phyloP scores from a whole-genome alignment of 1,139 yeast species.

The Wickerhamomyces sp. region DNA sequence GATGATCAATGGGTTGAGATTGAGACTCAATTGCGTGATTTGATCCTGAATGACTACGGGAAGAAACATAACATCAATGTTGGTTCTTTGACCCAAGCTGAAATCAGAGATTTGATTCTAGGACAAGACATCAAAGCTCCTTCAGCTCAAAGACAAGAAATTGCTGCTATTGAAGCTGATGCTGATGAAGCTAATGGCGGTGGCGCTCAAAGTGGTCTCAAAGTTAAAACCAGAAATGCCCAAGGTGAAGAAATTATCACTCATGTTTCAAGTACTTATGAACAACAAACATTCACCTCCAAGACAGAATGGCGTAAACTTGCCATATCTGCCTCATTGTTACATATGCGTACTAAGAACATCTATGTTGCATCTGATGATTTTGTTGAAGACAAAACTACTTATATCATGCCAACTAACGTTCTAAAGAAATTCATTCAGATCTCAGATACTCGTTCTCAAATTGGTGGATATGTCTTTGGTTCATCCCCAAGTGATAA shows the following conservation, averaged over 20 bases:
- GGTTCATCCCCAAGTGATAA: constrained; percentile 75
- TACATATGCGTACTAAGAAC: constrained; percentile 72
- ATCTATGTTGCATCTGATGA: constrained; percentile 66
- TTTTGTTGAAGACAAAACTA: constrained; percentile 48
- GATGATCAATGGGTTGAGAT: constrained; percentile 92
- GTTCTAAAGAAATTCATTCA: constrained; percentile 72
- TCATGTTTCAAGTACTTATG: constrained; percentile 87
- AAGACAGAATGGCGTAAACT: constrained; percentile 89
- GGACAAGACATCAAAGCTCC: constrained; percentile 95
- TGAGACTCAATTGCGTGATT: constrained; percentile 81
- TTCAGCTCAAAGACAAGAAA: constrained; percentile 72
- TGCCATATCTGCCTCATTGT: constrained; percentile 72
- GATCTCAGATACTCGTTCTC: constrained; percentile 76
- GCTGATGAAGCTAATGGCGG: constrained; percentile 28
- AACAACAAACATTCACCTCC: constrained; percentile 77
- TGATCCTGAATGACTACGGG: constrained; percentile 82
- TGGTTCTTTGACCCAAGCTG: constrained; percentile 85
- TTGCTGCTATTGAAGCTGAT: constrained; percentile 70
- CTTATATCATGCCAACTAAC: constrained; percentile 80
- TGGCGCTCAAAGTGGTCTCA: constrained; percentile 59
- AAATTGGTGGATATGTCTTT: constrained; percentile 75
- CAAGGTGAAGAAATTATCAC: constrained; percentile 96
- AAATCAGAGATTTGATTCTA: constrained; percentile 85
- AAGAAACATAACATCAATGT: constrained; percentile 81
- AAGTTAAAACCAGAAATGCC: constrained; percentile 80